A percentile compares a stretch with the other conserved stretches of the same genome.
Evolutionary conservation across 1,284 basidiomycete genomes (phyloP).

Genomic region (Tilletia setariae): DNA sequence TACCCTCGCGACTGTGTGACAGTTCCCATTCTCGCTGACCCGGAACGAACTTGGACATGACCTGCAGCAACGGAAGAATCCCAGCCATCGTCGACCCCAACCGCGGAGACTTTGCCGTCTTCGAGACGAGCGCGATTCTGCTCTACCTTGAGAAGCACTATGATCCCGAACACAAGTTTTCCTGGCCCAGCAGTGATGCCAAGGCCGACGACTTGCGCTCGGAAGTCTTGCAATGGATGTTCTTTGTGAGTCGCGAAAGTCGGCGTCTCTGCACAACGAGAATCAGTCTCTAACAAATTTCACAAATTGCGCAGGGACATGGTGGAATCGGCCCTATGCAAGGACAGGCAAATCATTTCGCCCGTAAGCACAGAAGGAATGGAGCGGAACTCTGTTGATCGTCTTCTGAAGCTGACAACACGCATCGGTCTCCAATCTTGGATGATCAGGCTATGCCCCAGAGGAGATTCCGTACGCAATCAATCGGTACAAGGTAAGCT

Average conservation of each 20-base stretch:
- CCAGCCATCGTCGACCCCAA: conserved; percentile 40
- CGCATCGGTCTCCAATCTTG: not conserved
- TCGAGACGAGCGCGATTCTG: conserved; percentile 37
- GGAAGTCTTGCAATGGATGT: conserved; percentile 37
- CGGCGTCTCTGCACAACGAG: not conserved
- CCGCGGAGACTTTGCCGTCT: conserved; percentile 34
- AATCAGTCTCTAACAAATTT: not conserved
- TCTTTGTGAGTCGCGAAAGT: conserved; percentile 18
- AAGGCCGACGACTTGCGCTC: conserved; percentile 33
- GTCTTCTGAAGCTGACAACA: not conserved
- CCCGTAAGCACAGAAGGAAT: not conserved
- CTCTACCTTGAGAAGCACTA: conserved; percentile 31
- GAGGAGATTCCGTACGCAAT: conserved; percentile 39
- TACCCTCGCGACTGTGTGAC: too few relatives aligned
- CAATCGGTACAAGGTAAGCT: conserved; percentile 27
- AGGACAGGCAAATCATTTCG: conserved; percentile 13
- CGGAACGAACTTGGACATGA: too few relatives aligned
- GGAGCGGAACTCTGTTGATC: not conserved
- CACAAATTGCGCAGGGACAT: not conserved
- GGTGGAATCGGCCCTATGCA: conserved; percentile 32
- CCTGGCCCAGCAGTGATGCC: conserved; percentile 31
- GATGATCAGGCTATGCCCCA: not conserved
- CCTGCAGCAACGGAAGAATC: conserved; percentile 36
- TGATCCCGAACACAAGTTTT: conserved; percentile 36
- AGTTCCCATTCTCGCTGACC: too few relatives aligned